Base-by-base conservation (phyloP, 1,284 basidiomycete species). In the Tylopilus sp. region DNA sequence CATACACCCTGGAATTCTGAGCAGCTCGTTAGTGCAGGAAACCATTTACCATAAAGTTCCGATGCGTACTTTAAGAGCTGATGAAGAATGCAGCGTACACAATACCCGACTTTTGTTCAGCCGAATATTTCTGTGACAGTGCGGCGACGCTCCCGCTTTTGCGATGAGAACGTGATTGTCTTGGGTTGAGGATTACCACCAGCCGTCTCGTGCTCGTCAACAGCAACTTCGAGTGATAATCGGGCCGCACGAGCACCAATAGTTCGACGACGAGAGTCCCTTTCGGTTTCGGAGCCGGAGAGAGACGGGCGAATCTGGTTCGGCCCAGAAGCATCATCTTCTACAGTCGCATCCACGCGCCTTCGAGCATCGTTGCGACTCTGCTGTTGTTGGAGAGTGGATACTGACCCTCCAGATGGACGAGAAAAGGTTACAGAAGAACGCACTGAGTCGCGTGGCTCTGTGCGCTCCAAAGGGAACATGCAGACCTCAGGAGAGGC, bases 371-470 rank as follows among this genome's bases (percentile, higher is more conserved):
- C 72, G 61, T 61, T 68, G 49, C 56, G 73, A 61, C 60, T 72
- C 61, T 61, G 78, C 55, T 70, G 78, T 56, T 79, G 75, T 56
- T 81, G 77, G 30, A 85, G 62, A 31, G 80, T 75, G 35, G 65
- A 78, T 19, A 85, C 64, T 1, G 82, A 76, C 21, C 80, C 74
- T 2, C 75, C 74, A 18, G 77, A 71, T 0, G 84, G 76, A 2
- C 81, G 76, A 2, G 84, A 86, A 61, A 86, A 83, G 1, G 80
- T 82, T 6, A 80, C 77, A 29, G 52, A 66, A 59, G 57, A 73
- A 69, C 46, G 74, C 58, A 45, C 66, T 0, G 76, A 75, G 35
- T 72, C 70, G 21, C 65, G 67, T 0, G 79, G 81, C 23, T 74
- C 70, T 8, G 69, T 72, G 9, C 78, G 71, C 16, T 67, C 60